Conservation (phyloP, 805 yeast species). For the Ogataea methanolica region DNA sequence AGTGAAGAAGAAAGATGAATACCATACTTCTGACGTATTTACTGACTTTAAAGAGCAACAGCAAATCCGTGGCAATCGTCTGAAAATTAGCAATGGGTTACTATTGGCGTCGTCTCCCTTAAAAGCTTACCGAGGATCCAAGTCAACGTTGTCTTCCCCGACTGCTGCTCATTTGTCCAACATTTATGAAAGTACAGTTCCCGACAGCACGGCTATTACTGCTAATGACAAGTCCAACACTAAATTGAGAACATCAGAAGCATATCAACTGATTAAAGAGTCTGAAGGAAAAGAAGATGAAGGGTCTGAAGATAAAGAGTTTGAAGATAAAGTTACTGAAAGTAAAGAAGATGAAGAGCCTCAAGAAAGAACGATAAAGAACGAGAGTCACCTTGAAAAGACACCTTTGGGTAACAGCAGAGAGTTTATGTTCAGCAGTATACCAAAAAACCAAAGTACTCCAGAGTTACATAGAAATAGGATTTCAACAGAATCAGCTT, state of each 20-base stretch:
- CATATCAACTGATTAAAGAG: neutral
- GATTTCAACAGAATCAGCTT: too few species aligned
- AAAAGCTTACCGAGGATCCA: too few species aligned
- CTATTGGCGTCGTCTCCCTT: neutral
- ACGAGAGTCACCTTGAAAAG: neutral
- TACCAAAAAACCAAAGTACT: conserved; percentile 16
- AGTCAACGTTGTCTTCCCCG: neutral
- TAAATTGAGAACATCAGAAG: conserved; percentile 3
- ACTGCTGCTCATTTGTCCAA: neutral
- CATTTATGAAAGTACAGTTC: conserved; percentile 1
- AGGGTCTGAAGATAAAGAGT: too few species aligned
- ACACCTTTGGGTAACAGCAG: neutral
- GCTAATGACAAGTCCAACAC: neutral
- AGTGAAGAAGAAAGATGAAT: neutral
- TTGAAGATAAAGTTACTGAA: neutral
- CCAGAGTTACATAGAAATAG: conserved; percentile 7
- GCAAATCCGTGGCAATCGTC: too few species aligned
- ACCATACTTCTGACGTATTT: neutral
- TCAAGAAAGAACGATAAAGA: neutral
- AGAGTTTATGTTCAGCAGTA: conserved; percentile 3
- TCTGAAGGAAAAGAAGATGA: neutral
- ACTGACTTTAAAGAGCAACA: too few species aligned
- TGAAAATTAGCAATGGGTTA: neutral
- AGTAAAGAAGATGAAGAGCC: neutral
- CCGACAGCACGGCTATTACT: neutral